phyloP scores from a whole-genome alignment of 208 protist species.

The Endotrypanum monterogeii region DNA sequence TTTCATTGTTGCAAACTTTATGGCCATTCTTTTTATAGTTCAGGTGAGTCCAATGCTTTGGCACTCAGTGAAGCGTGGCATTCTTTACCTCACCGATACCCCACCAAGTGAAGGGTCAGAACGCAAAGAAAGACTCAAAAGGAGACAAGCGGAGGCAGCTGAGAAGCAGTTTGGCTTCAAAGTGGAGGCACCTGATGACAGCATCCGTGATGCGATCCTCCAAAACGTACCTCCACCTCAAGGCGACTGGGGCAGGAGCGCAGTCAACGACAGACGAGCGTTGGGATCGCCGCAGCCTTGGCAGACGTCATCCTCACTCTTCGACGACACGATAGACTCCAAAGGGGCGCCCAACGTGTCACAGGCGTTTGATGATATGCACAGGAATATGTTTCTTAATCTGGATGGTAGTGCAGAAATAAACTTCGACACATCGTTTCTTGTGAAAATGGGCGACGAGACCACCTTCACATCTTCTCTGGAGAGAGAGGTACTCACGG shows the following conservation, averaged over 20 bases:
- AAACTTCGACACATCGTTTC: constrained; percentile 69
- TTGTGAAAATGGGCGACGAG: constrained; percentile 81
- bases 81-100: constrained; percentile 21
- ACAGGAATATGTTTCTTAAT: constrained; percentile 28
- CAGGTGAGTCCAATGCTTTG: constrained; percentile 49
- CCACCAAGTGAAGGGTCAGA: constrained; percentile 4
- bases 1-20: constrained; percentile 73
- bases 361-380: constrained; percentile 28
- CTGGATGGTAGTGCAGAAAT: constrained; percentile 14
- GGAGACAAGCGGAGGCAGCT: constrained; percentile 3
- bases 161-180: constrained; percentile 1
- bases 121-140: constrained; percentile 7
- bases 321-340: constrained; percentile 21
- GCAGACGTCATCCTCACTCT: constrained; percentile 19
- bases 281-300: constrained; percentile 4
- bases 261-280: not conserved
- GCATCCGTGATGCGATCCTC: constrained; percentile 13
- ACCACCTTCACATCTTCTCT: constrained; percentile 70
- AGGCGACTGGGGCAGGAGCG: too few species aligned
- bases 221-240: constrained; percentile 18
- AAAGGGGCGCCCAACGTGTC: constrained; percentile 6
- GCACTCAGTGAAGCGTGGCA: constrained; percentile 24
- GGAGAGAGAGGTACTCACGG: constrained; percentile 45
- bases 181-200: constrained; percentile 17
- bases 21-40: constrained; percentile 64